Percentiles rank a stretch among this genome's conserved stretches.
Conservation (phyloP, 2,329 filamentous ascomycete species). For the Aotearoamyces nothofagi region DNA sequence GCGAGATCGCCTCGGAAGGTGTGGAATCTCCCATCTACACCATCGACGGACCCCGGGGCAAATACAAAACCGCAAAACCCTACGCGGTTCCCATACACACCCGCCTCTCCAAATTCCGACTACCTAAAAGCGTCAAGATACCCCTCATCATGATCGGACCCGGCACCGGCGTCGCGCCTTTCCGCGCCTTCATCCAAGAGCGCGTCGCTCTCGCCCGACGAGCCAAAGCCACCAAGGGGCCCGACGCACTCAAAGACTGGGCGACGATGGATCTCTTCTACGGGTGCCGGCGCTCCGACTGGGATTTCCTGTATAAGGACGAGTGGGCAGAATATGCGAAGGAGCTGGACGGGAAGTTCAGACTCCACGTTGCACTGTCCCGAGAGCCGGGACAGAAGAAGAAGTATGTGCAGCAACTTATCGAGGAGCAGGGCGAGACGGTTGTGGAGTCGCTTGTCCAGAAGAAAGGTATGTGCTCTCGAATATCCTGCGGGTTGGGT, state of each 20-base stretch:
- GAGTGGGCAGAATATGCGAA: no score
- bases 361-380: conserved; percentile 2
- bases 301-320: conserved; percentile 11
- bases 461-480: conserved; percentile 1
- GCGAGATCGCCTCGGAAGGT: not conserved
- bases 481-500: no score
- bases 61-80: not conserved
- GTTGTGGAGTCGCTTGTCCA: not conserved
- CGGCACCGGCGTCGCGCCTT: conserved; percentile 17
- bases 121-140: conserved; percentile 1
- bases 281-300: conserved; percentile 12
- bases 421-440: not conserved
- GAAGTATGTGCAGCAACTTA: conserved; percentile 3
- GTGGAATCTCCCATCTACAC: no score
- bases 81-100: not conserved
- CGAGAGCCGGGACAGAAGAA: conserved; percentile 1
- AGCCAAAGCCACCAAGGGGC: conserved; percentile 3
- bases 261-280: conserved; percentile 9
- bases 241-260: conserved; percentile 2
- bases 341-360: no score
- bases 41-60: conserved; percentile 1
- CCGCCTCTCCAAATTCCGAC: conserved; percentile 3
- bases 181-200: conserved; percentile 14
- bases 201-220: conserved; percentile 5
- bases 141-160: conserved; percentile 14